Evolutionary conservation across 2,329 filamentous ascomycete species (phyloP).

Genomic region (Nigrospora osmanthi): DNA sequence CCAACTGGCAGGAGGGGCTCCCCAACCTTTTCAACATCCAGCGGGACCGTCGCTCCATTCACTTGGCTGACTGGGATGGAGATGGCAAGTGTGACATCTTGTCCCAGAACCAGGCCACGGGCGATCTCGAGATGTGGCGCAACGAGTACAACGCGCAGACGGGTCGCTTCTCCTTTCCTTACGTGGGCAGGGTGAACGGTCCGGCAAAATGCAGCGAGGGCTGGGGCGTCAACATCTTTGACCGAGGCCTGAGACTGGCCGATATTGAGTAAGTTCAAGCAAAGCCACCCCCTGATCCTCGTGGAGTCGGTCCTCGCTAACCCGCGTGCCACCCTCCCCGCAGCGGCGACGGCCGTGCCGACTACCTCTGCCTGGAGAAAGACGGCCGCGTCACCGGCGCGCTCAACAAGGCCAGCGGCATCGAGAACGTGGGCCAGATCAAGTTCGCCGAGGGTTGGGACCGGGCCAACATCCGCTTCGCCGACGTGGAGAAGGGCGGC

Average conservation of each 20-base stretch:
- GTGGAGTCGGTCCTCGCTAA: too few relatives aligned
- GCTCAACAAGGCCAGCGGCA: background rate
- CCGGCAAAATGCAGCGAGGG: background rate
- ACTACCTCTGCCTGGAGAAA: slow-evolving; percentile 1
- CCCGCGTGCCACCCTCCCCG: background rate
- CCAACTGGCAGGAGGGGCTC: slow-evolving; percentile 1
- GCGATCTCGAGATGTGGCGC: slow-evolving; percentile 2
- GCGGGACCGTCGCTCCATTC: slow-evolving; percentile 1
- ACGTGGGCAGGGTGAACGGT: background rate
- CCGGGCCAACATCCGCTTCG: slow-evolving; percentile 1
- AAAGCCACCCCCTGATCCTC: too few relatives aligned
- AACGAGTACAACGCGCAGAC: slow-evolving; percentile 1
- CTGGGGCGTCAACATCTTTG: slow-evolving; percentile 1
- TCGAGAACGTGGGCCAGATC: slow-evolving; percentile 1
- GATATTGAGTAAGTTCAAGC: background rate
- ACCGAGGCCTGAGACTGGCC: background rate
- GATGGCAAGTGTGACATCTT: slow-evolving; percentile 1
- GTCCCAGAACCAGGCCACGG: slow-evolving; percentile 1
- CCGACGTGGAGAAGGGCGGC: background rate
- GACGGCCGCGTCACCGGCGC: background rate
- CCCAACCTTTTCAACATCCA: background rate
- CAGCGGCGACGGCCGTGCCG: slow-evolving; percentile 1
- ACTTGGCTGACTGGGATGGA: slow-evolving; percentile 2
- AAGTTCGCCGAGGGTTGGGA: slow-evolving; percentile 3
- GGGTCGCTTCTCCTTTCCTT: background rate